Percentiles rank a stretch among this genome's conserved stretches.
phyloP scores from a whole-genome alignment of 1,284 basidiomycete species.

The Coniophora puteana region DNA sequence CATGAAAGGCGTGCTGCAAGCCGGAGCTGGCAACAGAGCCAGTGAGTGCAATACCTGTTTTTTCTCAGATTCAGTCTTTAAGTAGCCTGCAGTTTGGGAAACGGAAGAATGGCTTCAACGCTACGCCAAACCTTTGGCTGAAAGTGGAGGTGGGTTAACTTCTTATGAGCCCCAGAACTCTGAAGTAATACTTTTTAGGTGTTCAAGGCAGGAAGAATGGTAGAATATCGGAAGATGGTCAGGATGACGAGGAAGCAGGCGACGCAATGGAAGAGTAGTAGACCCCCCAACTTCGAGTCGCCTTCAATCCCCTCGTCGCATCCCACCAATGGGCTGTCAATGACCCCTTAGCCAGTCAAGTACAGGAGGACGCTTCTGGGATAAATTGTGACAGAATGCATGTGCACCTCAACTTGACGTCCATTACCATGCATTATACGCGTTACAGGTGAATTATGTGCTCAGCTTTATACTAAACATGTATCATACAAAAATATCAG shows the following conservation, averaged over 20 bases:
- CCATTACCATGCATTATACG: too few relatives aligned
- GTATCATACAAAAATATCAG: conserved; percentile 16
- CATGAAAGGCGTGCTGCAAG: conserved; percentile 61
- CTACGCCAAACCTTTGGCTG: conserved; percentile 66
- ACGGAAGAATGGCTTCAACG: conserved; percentile 80
- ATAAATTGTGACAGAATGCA: too few relatives aligned
- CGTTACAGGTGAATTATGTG: background rate
- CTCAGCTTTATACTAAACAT: too few relatives aligned
- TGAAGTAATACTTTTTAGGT: conserved; percentile 33
- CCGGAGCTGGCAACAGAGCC: conserved; percentile 63
- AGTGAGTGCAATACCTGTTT: conserved; percentile 41
- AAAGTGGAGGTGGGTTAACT: conserved; percentile 58
- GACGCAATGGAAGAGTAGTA: conserved; percentile 62
- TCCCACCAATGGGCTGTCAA: too few relatives aligned
- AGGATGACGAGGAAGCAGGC: conserved; percentile 32
- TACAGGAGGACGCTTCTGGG: too few relatives aligned
- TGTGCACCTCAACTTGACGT: too few relatives aligned
- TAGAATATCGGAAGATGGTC: conserved; percentile 18
- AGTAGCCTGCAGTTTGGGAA: conserved; percentile 66
- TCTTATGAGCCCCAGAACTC: conserved; percentile 7
- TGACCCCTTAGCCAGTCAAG: too few relatives aligned
- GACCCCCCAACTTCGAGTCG: too few relatives aligned
- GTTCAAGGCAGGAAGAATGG: conserved; percentile 46
- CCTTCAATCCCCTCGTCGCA: too few relatives aligned
- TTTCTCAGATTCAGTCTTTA: conserved; percentile 9